Conservation (phyloP, 2,329 filamentous ascomycete species). For the Didymella exigua region DNA sequence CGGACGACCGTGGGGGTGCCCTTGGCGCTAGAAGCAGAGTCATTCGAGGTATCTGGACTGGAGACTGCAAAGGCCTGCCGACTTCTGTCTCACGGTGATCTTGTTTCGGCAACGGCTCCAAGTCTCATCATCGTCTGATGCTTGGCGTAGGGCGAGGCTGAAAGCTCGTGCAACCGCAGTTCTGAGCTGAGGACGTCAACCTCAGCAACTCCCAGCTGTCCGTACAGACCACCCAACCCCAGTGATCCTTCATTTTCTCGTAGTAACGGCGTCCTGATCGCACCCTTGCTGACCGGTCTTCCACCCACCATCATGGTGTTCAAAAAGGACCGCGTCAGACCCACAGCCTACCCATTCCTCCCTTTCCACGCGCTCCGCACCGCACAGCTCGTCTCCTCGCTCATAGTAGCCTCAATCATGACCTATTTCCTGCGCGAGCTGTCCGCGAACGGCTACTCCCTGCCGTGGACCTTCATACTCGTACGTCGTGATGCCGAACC, state of each 20-base stretch:
- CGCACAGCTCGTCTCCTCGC: slow-evolving; percentile 50
- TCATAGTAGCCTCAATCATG: slow-evolving; percentile 61
- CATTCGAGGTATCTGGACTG: no score
- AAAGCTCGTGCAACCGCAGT: background rate
- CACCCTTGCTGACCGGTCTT: no score
- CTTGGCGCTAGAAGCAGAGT: no score
- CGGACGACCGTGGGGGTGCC: background rate
- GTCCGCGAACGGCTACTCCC: slow-evolving; percentile 55
- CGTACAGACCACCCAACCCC: background rate
- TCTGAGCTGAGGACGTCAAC: background rate
- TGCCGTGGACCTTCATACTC: slow-evolving; percentile 66
- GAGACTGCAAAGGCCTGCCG: no score
- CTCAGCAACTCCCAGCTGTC: background rate
- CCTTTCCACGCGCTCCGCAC: slow-evolving; percentile 52
- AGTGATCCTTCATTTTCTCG: background rate
- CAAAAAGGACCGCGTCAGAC: slow-evolving; percentile 38
- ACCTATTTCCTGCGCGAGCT: slow-evolving; percentile 63
- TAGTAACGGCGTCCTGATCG: background rate
- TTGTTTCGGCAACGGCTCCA: no score
- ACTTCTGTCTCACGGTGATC: no score
- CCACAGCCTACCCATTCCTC: slow-evolving; percentile 52
- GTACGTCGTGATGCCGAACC: slow-evolving; percentile 43
- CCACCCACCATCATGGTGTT: slow-evolving; percentile 16
- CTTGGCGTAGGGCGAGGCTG: slow-evolving; percentile 3
- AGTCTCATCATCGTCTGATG: background rate